phyloP scores from a whole-genome alignment of 2,329 filamentous ascomycete species.

The Verticillium alfalfae region DNA sequence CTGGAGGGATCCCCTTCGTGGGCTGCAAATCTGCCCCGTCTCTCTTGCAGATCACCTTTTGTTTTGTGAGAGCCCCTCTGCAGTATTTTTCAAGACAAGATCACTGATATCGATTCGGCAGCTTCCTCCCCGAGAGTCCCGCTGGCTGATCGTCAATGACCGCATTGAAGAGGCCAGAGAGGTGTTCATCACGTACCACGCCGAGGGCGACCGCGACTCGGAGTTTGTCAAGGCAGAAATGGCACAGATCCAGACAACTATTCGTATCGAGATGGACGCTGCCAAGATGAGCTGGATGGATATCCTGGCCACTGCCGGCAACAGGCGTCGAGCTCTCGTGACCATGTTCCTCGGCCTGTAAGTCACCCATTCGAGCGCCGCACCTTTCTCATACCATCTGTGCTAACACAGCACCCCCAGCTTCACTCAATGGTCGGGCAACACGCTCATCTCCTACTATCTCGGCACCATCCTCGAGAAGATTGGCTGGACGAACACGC shows the following conservation, averaged over 20 bases:
- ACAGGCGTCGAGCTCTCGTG: constrained; percentile 43
- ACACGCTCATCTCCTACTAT: constrained; percentile 44
- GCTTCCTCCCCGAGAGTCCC: constrained; percentile 23
- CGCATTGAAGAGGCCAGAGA: constrained; percentile 22
- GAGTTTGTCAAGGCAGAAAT: constrained; percentile 54
- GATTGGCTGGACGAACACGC: constrained; percentile 35
- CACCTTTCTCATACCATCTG: too few relatives aligned
- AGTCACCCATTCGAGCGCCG: not conserved
- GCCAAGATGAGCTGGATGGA: constrained; percentile 48
- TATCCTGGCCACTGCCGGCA: constrained; percentile 43
- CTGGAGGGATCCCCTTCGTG: constrained; percentile 41
- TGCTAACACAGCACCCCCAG: not conserved
- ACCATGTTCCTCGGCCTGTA: constrained; percentile 39
- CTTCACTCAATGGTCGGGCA: constrained; percentile 50
- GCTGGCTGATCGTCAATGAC: constrained; percentile 24
- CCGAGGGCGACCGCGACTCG: constrained; percentile 44
- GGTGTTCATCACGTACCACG: constrained; percentile 37
- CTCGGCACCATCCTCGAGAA: constrained; percentile 38
- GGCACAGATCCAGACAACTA: constrained; percentile 52
- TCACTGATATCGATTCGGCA: constrained; percentile 8
- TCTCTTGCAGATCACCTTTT: constrained; percentile 30
- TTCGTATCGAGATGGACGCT: constrained; percentile 47
- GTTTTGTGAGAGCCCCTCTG: constrained; percentile 24
- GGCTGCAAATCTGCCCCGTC: constrained; percentile 40
- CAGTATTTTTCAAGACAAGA: constrained; percentile 20